These are phyloP conservation scores for Pythium volutum DNA, from an alignment of 352 stramenopile genomes.

Conservation along the genomic window DNA sequence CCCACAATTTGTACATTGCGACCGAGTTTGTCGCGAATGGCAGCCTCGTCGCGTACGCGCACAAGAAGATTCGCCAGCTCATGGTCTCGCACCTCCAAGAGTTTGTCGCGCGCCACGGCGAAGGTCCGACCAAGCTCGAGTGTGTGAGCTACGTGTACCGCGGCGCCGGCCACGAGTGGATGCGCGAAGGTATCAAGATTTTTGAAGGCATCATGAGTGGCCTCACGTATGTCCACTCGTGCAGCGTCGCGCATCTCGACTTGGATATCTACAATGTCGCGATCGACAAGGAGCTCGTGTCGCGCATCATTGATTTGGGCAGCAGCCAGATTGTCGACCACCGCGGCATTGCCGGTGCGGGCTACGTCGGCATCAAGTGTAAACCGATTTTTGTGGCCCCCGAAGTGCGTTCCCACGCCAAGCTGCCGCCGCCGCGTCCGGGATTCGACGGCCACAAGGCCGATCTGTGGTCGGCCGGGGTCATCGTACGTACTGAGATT, in stretches of 20 bases:
- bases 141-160: constrained; percentile 81
- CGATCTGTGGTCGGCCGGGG: constrained; percentile 77
- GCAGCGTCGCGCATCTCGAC: constrained; percentile 76
- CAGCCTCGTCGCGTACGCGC: constrained; percentile 66
- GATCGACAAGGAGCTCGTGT: constrained; percentile 47
- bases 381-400: constrained; percentile 77
- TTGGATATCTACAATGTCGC: constrained; percentile 86
- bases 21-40: constrained; percentile 83
- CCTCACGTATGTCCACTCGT: constrained; percentile 77
- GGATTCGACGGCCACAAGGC: constrained; percentile 72
- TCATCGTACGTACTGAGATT: constrained; percentile 55
- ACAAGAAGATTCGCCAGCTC: constrained; percentile 63
- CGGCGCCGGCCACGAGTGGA: constrained; percentile 70
- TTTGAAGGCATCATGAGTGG: constrained; percentile 66
- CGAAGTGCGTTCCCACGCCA: constrained; percentile 64
- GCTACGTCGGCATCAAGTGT: constrained; percentile 78
- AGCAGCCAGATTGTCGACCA: constrained; percentile 80
- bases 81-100: constrained; percentile 71
- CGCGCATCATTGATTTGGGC: constrained; percentile 79
- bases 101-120: constrained; percentile 56
- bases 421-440: constrained; percentile 46
- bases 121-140: constrained; percentile 68
- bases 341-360: constrained; percentile 46
- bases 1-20: constrained; percentile 77
- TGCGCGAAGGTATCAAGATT: constrained; percentile 61